phyloP scores from a whole-genome alignment of 768 basidiomycete species.

The Melanogaster broomeanus region DNA sequence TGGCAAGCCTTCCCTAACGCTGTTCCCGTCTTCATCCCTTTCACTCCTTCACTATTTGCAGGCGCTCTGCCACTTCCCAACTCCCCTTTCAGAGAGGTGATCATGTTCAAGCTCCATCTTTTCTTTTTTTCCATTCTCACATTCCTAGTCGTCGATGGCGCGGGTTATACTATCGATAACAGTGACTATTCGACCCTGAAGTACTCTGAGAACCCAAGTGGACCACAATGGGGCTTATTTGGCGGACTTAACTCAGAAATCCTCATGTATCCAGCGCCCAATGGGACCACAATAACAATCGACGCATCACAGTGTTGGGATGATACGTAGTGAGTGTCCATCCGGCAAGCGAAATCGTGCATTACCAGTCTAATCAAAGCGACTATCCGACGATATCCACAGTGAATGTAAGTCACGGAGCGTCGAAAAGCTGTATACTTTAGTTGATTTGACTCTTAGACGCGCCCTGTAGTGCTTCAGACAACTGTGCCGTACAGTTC shows the following conservation, averaged over 20 bases:
- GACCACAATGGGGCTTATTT: constrained; percentile 28
- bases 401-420: constrained; percentile 24
- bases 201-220: constrained; percentile 28
- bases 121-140: constrained; percentile 2
- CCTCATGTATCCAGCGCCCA: constrained; percentile 21
- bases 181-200: constrained; percentile 24
- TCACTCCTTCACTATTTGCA: constrained; percentile 6
- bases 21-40: not conserved
- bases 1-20: not conserved
- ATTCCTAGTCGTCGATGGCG: constrained; percentile 6
- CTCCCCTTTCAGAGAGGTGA: not conserved
- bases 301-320: constrained; percentile 24
- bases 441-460: constrained; percentile 11
- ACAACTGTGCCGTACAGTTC: constrained; percentile 27
- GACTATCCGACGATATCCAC: not conserved
- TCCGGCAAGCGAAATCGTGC: not conserved
- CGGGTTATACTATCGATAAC: constrained; percentile 30
- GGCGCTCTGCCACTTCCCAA: not conserved
- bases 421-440: not conserved
- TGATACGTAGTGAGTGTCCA: constrained; percentile 25
- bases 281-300: constrained; percentile 26
- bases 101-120: constrained; percentile 8
- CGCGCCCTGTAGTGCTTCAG: constrained; percentile 19
- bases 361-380: not conserved
- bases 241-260: constrained; percentile 22